phyloP scores from a whole-genome alignment of 1,284 basidiomycete species.

The Coniferiporia weirii region DNA sequence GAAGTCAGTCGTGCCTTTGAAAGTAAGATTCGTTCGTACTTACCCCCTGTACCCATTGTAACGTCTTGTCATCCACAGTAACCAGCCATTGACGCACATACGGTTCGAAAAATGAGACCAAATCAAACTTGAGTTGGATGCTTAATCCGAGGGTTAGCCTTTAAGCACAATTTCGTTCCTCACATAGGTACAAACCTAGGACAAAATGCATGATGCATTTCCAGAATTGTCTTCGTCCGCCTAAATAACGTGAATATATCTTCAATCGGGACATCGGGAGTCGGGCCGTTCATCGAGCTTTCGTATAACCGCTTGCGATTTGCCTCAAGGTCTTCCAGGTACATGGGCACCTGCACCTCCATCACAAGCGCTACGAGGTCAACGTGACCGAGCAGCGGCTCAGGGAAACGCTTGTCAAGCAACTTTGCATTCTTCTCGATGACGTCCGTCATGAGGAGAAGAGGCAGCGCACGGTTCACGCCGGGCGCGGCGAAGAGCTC shows the following conservation, averaged over 20 bases:
- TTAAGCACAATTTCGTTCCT: background rate
- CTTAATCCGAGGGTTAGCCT: constrained; percentile 30
- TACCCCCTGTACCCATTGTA: constrained; percentile 90
- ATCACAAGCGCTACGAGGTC: constrained; percentile 78
- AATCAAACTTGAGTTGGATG: constrained; percentile 56
- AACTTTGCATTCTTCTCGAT: constrained; percentile 82
- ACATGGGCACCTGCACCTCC: constrained; percentile 69
- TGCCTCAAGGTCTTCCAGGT: constrained; percentile 71
- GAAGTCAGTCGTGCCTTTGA: constrained; percentile 11
- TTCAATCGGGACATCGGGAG: constrained; percentile 75
- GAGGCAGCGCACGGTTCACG: constrained; percentile 73
- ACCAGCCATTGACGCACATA: constrained; percentile 88
- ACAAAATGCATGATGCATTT: constrained; percentile 80
- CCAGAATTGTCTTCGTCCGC: constrained; percentile 64
- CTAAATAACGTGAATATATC: constrained; percentile 87
- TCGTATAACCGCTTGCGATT: constrained; percentile 69
- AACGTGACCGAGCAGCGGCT: constrained; percentile 72
- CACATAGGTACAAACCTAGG: constrained; percentile 49
- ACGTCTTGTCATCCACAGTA: constrained; percentile 88
- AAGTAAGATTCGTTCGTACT: constrained; percentile 28
- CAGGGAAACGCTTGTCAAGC: constrained; percentile 80
- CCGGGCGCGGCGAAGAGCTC: constrained; percentile 64
- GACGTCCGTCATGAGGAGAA: constrained; percentile 82
- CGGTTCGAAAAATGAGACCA: constrained; percentile 78
- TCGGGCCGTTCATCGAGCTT: constrained; percentile 74